Conservation (phyloP, 805 yeast species). For the Jamesozyma piceae region DNA sequence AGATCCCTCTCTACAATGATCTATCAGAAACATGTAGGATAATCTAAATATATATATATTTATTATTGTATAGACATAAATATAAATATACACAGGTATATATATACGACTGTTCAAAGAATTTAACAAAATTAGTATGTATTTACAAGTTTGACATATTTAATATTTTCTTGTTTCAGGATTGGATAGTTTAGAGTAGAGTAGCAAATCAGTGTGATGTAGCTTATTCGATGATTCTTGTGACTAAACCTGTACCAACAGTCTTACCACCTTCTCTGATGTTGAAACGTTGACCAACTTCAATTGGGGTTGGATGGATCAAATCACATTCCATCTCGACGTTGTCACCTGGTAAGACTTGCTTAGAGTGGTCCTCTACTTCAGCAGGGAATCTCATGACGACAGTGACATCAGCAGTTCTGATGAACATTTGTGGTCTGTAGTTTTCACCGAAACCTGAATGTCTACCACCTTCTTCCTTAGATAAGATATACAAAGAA, state of each 20-base stretch:
- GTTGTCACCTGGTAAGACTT: constrained; percentile 97
- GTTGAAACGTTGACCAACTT: constrained; percentile 97
- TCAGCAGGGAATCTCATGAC: constrained; percentile 79
- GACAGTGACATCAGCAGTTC: constrained; percentile 94
- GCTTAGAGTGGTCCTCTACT: constrained; percentile 74
- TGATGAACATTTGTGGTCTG: constrained; percentile 95
- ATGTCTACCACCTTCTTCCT: constrained; percentile 99
- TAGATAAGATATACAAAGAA: constrained; percentile 82
- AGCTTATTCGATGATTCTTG: constrained; percentile 64
- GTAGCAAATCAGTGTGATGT: too few species aligned
- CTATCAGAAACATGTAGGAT: too few species aligned
- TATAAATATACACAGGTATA: too few species aligned
- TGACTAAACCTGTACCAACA: constrained; percentile 96
- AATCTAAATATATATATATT: too few species aligned
- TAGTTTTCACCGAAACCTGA: constrained; percentile 94
- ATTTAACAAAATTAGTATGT: too few species aligned
- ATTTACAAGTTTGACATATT: too few species aligned
- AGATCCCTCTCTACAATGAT: too few species aligned
- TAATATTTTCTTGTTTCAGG: too few species aligned
- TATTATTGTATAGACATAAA: too few species aligned
- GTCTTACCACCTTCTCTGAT: constrained; percentile 99
- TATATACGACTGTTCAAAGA: too few species aligned
- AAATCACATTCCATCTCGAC: constrained; percentile 90
- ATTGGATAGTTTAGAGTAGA: too few species aligned
- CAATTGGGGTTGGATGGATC: constrained; percentile 85